Conservation (phyloP, 2,329 filamentous ascomycete species). For the Cercospora sp. region DNA sequence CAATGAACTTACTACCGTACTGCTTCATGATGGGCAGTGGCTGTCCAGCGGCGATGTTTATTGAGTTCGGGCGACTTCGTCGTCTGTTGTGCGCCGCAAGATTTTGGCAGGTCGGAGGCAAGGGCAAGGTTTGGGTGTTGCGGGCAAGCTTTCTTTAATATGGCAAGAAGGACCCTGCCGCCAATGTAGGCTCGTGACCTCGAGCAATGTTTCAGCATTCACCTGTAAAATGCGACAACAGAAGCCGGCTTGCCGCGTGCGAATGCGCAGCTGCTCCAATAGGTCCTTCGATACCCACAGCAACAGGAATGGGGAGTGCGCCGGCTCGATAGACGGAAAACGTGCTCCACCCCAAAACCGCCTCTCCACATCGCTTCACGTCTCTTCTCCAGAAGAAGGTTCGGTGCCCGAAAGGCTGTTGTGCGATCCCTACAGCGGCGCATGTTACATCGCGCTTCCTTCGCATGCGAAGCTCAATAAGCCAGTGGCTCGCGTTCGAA, state of each 20-base stretch:
- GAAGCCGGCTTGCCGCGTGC: background rate
- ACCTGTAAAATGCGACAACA: background rate
- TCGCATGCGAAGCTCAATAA: background rate
- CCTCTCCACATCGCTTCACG: constrained; percentile 1
- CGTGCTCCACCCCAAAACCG: background rate
- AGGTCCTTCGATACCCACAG: background rate
- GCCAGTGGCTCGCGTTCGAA: no score
- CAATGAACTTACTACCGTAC: constrained; percentile 46
- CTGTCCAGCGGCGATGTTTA: background rate
- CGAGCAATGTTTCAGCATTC: background rate
- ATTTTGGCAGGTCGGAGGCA: background rate
- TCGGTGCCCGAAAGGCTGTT: background rate
- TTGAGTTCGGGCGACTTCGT: background rate
- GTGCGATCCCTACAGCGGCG: background rate
- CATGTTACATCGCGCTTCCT: background rate
- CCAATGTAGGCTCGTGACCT: background rate
- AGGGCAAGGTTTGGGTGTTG: background rate
- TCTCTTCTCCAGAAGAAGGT: background rate
- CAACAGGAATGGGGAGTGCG: background rate
- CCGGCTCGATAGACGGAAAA: background rate
- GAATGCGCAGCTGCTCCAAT: background rate
- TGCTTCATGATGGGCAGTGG: constrained; percentile 26
- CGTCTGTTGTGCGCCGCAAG: background rate
- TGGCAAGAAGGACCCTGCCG: constrained; percentile 1
- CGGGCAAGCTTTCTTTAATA: constrained; percentile 5